phyloP scores from a whole-genome alignment of 2,329 filamentous ascomycete species.

The Metarhizium brunneum region DNA sequence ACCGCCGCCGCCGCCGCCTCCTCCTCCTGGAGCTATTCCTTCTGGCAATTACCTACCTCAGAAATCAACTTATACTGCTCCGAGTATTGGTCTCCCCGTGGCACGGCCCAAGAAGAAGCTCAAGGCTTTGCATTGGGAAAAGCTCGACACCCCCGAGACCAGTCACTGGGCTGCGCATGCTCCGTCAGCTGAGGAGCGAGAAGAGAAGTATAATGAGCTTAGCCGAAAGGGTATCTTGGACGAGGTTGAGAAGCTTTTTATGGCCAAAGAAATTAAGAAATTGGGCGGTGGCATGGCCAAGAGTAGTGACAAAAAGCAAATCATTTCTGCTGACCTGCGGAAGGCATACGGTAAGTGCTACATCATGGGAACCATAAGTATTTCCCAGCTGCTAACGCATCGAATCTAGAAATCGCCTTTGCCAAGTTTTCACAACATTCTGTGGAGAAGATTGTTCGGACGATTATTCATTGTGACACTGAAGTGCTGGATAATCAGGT shows the following conservation, averaged over 20 bases:
- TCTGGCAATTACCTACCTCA: conserved; percentile 70
- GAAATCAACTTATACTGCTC: conserved; percentile 42
- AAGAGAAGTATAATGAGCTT: conserved; percentile 92
- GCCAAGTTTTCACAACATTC: conserved; percentile 83
- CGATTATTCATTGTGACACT: conserved; percentile 91
- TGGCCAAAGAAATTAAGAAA: conserved; percentile 92
- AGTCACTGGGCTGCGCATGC: conserved; percentile 89
- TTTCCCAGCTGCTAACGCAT: not conserved
- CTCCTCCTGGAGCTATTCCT: conserved; percentile 53
- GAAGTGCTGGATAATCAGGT: conserved; percentile 83
- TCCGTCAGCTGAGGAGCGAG: conserved; percentile 77
- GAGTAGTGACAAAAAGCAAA: conserved; percentile 93
- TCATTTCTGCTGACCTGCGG: conserved; percentile 84
- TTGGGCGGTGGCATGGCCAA: conserved; percentile 63
- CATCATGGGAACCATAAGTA: not conserved
- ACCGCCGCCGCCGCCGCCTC: conserved; percentile 42
- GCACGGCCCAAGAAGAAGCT: conserved; percentile 97
- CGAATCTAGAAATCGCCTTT: conserved; percentile 64
- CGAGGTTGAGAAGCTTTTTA: conserved; percentile 94
- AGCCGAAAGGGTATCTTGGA: conserved; percentile 92
- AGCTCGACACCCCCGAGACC: conserved; percentile 83
- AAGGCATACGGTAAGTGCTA: conserved; percentile 64
- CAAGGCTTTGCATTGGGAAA: conserved; percentile 98
- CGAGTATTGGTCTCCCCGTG: conserved; percentile 61
- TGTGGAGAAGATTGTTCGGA: conserved; percentile 77